Evolutionary conservation across 768 basidiomycete genomes (phyloP).

Genomic region (Collybia sp.): DNA sequence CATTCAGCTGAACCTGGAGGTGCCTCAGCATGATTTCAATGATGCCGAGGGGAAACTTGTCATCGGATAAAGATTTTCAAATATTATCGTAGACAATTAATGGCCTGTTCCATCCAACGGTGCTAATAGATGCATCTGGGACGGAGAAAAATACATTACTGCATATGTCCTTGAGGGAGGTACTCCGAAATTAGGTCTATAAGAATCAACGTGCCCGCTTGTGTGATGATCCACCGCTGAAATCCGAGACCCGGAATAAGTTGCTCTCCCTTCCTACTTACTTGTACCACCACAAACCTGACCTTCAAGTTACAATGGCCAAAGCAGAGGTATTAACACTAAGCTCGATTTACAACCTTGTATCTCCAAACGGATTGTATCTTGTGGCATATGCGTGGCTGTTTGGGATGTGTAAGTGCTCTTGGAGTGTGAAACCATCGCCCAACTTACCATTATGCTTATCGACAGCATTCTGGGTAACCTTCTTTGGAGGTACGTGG

Average conservation of each 20-base stretch:
- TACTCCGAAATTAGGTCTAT: too few relatives aligned
- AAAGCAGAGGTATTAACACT: slow-evolving; percentile 32
- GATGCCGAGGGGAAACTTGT: slow-evolving; percentile 84
- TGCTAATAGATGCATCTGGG: not conserved
- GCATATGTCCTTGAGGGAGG: too few relatives aligned
- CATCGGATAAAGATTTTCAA: slow-evolving; percentile 61
- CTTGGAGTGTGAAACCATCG: not conserved
- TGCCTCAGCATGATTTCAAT: slow-evolving; percentile 85
- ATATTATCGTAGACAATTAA: slow-evolving; percentile 20
- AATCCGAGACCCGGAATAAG: too few relatives aligned
- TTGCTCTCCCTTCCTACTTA: too few relatives aligned
- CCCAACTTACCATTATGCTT: slow-evolving; percentile 13
- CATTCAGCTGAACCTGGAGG: slow-evolving; percentile 83
- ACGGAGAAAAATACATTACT: slow-evolving; percentile 1
- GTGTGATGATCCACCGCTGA: not conserved
- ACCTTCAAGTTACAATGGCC: slow-evolving; percentile 19
- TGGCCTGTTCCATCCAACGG: slow-evolving; percentile 8
- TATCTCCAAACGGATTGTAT: slow-evolving; percentile 39
- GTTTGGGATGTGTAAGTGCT: slow-evolving; percentile 68
- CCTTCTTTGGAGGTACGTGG: slow-evolving; percentile 58
- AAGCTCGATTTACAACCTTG: slow-evolving; percentile 23
- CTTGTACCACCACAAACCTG: slow-evolving; percentile 1
- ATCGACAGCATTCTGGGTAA: slow-evolving; percentile 48
- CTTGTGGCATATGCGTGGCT: slow-evolving; percentile 56
- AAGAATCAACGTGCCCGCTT: not conserved